Conservation (phyloP, 2,329 filamentous ascomycete genomes). For the Colletotrichum phormii region DNA sequence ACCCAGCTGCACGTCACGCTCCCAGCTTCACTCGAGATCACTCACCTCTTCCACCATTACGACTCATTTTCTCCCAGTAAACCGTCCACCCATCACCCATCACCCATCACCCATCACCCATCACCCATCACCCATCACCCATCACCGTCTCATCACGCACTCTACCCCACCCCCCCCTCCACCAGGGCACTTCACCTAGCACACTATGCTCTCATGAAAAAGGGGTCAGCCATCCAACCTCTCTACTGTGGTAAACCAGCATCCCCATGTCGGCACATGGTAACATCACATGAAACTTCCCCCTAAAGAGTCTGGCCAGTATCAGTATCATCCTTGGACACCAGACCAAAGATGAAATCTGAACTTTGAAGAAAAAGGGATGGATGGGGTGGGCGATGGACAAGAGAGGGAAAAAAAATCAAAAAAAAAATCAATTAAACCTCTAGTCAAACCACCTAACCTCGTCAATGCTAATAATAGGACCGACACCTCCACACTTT, state of each 20-base stretch:
- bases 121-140: no score
- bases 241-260: not conserved
- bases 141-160: no score
- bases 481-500: not conserved
- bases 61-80: no score
- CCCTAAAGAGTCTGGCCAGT: not conserved
- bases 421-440: not conserved
- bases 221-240: not conserved
- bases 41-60: no score
- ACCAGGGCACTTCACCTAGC: no score
- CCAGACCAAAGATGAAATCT: not conserved
- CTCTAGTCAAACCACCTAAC: not conserved
- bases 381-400: no score
- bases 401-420: no score
- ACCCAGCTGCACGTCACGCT: not conserved
- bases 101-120: no score
- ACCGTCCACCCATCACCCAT: no score
- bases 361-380: not conserved
- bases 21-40: not conserved
- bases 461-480: not conserved
- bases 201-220: not conserved
- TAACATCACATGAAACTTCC: not conserved
- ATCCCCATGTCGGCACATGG: constrained; percentile 26
- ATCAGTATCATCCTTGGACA: not conserved
- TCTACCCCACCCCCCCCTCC: no score